Evolutionary conservation across 768 basidiomycete genomes (phyloP), one percentile per base, ranked within the genome.

Genomic region (Pleurotus tuoliensis): DNA sequence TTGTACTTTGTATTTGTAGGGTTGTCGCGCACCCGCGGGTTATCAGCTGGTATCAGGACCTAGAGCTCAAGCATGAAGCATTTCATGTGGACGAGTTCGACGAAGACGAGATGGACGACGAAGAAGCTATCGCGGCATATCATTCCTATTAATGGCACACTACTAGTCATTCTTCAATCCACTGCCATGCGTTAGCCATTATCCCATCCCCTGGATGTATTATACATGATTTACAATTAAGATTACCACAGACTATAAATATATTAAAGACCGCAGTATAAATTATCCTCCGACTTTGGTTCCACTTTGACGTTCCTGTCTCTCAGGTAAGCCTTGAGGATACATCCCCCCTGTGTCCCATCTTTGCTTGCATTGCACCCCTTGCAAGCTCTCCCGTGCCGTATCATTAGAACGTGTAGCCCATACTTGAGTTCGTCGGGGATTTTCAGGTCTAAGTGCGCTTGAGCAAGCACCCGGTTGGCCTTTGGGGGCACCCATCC

Each of bases 21-120:
- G 82, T 90, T 12, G 71, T 73, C 62, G 87, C 83, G 4, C 84
- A 89, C 66, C 81, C 82, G 5, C 77, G 79, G 13, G 87, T 90
- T 9, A 61, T 88, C 1, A 72, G 71, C 44, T 90, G 86, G 87
- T 68, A 83, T 59, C 50, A 43, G 22, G 15, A 38, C 2, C 8
- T 55, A 30, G 41, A 59, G 16, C 16, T 41, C 37, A 47, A 3
- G 18, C 25, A 53, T 34, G 57, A 61, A 6, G 5, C 15, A 9
- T n/a, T 24, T 27, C 13, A 55, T 34, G 22, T 30, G 6, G 54
- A 45, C 9, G 41, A 55, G 12, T 46, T 55, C 47, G 47, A 47
- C 8, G 57, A 58, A 9, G 66, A 65, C 34, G 68, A 68, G 44
- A 66, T 68, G 67, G 73, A 75, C 48, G 34, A 49, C 13, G 75